Percentiles rank a stretch among this genome's conserved stretches.
These are phyloP conservation scores for Aspergillus biplanus DNA, from an alignment of 495 filamentous ascomycete genomes.

Conservation along the genomic window DNA sequence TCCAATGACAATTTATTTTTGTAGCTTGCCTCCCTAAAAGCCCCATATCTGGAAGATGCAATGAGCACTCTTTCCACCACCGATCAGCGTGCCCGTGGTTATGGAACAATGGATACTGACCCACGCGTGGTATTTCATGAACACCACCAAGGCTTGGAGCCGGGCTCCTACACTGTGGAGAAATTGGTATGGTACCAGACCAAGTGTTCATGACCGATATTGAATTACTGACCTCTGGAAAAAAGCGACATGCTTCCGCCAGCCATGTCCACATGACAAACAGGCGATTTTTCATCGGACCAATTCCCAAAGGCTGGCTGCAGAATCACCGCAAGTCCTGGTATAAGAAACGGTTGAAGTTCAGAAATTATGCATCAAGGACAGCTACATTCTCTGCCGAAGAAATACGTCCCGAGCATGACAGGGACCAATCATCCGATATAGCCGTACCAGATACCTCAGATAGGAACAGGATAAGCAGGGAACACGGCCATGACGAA, in stretches of 20 bases:
- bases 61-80: conserved; percentile 33
- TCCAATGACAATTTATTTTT: background rate
- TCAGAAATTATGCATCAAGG: conserved; percentile 61
- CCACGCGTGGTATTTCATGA: conserved; percentile 26
- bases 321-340: conserved; percentile 66
- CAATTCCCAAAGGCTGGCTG: conserved; percentile 70
- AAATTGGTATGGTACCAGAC: conserved; percentile 51
- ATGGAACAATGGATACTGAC: conserved; percentile 24
- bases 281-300: conserved; percentile 68
- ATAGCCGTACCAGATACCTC: conserved; percentile 27
- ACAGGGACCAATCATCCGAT: conserved; percentile 24
- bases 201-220: background rate
- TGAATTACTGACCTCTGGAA: background rate
- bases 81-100: conserved; percentile 20
- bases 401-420: conserved; percentile 37
- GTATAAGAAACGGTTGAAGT: conserved; percentile 58
- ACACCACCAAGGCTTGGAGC: conserved; percentile 40
- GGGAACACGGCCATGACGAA: conserved; percentile 25
- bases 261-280: conserved; percentile 66
- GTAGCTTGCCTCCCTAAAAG: background rate
- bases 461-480: conserved; percentile 26
- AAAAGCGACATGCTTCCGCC: conserved; percentile 63
- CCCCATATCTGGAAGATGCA: conserved; percentile 20
- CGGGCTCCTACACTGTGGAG: conserved; percentile 56
- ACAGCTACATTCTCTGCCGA: conserved; percentile 57